Conservation (phyloP, 75 land plant genomes). For the Pinus taeda region DNA sequence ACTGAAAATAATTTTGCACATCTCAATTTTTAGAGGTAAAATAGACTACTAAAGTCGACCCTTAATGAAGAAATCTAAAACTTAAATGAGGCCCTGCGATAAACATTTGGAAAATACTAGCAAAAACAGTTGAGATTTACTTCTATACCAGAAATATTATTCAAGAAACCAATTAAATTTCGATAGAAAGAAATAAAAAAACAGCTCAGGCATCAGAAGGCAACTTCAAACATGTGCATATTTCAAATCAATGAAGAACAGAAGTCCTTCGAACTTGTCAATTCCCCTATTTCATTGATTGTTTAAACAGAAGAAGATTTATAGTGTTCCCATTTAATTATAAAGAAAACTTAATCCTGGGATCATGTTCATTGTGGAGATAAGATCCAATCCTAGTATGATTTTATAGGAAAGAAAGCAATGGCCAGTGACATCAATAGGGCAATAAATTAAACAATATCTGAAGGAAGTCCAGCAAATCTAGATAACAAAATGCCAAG, state of each 20-base stretch:
- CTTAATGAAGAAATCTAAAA: no score
- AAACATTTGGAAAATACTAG: background rate
- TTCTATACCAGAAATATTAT: background rate
- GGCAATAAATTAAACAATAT: background rate
- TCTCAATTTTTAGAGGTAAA: background rate
- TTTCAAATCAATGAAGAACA: background rate
- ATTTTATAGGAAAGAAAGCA: background rate
- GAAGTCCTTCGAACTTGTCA: background rate
- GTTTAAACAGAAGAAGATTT: background rate
- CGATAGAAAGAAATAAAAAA: background rate
- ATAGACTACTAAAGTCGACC: background rate
- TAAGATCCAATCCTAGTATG: background rate
- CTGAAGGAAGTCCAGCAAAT: background rate
- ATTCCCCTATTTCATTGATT: background rate
- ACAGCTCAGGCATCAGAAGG: background rate
- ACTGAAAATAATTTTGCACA: background rate
- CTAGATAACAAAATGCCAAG: slow-evolving; percentile 1
- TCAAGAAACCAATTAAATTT: background rate
- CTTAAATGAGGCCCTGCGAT: background rate
- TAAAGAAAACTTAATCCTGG: background rate
- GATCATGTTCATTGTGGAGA: background rate
- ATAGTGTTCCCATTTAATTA: background rate
- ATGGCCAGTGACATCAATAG: background rate
- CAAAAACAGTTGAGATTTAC: background rate
- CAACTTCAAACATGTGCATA: background rate